phyloP scores from a whole-genome alignment of 345 rosid genomes.

The Carallia brachiata region DNA sequence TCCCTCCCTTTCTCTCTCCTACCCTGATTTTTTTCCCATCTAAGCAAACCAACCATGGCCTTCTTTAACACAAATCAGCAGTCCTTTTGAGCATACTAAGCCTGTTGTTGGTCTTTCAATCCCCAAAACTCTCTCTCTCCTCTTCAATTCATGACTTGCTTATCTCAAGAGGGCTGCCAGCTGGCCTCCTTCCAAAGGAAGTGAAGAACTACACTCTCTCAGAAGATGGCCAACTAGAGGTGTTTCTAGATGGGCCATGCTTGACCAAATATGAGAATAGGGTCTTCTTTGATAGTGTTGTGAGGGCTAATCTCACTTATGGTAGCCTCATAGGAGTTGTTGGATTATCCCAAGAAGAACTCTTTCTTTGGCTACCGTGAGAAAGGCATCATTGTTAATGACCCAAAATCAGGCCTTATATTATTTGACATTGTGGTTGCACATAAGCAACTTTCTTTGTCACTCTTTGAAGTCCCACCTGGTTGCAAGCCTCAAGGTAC shows the following conservation, averaged over 20 bases:
- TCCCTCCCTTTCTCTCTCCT: conserved; percentile 7
- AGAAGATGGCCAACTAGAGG: conserved; percentile 69
- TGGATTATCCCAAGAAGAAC: conserved; percentile 76
- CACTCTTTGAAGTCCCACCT: conserved; percentile 91
- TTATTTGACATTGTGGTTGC: conserved; percentile 89
- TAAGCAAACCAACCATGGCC: conserved; percentile 25
- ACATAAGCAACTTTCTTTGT: conserved; percentile 66
- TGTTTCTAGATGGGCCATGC: conserved; percentile 72
- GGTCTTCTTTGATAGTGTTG: conserved; percentile 60
- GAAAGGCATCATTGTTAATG: conserved; percentile 70
- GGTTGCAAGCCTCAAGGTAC: conserved; percentile 62
- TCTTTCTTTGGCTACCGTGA: conserved; percentile 90
- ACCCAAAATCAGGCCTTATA: conserved; percentile 81
- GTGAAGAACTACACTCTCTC: conserved; percentile 64
- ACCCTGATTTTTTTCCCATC: background rate
- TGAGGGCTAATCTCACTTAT: conserved; percentile 78
- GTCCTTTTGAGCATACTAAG: conserved; percentile 12
- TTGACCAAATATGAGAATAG: conserved; percentile 62
- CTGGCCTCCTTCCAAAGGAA: conserved; percentile 74
- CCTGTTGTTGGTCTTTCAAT: conserved; percentile 10
- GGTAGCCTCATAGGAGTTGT: conserved; percentile 69
- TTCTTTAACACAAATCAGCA: conserved; percentile 22
- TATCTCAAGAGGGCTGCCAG: conserved; percentile 72
- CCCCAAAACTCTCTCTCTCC: background rate
- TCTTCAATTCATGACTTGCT: conserved; percentile 74